Conservation (phyloP, 1,284 basidiomycete genomes). For the Exobasidium rhododendri region DNA sequence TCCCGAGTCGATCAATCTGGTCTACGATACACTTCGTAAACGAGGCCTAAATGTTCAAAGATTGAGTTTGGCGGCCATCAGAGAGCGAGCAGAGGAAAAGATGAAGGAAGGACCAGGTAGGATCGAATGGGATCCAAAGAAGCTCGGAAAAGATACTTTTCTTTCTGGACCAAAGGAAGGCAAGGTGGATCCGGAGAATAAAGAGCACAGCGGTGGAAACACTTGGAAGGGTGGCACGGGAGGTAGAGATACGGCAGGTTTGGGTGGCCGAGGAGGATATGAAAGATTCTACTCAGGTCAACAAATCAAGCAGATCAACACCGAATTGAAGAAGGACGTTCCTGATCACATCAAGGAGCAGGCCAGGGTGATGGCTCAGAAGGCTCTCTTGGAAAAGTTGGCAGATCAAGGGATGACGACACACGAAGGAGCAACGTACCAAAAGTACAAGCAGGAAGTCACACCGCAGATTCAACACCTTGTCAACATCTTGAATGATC, state of each 20-base stretch:
- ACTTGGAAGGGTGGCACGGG: conserved; percentile 56
- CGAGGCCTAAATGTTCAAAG: conserved; percentile 43
- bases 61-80: conserved; percentile 39
- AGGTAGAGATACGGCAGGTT: conserved; percentile 53
- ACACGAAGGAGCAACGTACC: conserved; percentile 46
- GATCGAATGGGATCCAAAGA: conserved; percentile 21
- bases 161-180: conserved; percentile 54
- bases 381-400: conserved; percentile 53
- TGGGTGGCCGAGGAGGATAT: conserved; percentile 52
- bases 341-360: conserved; percentile 53
- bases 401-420: conserved; percentile 50
- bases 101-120: conserved; percentile 13
- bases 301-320: conserved; percentile 52
- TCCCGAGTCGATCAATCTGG: conserved; percentile 53
- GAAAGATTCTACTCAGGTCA: conserved; percentile 50
- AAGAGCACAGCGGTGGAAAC: conserved; percentile 55
- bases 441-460: conserved; percentile 45
- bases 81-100: conserved; percentile 26
- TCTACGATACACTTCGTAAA: conserved; percentile 44
- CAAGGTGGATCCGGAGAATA: conserved; percentile 48
- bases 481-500: conserved; percentile 44
- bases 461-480: conserved; percentile 45
- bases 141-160: conserved; percentile 31
- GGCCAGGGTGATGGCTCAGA: conserved; percentile 55
- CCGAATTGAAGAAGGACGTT: conserved; percentile 53